Evolutionary conservation across 352 stramenopile genomes (phyloP).

Genomic region (Phytophthora cryptogea): DNA sequence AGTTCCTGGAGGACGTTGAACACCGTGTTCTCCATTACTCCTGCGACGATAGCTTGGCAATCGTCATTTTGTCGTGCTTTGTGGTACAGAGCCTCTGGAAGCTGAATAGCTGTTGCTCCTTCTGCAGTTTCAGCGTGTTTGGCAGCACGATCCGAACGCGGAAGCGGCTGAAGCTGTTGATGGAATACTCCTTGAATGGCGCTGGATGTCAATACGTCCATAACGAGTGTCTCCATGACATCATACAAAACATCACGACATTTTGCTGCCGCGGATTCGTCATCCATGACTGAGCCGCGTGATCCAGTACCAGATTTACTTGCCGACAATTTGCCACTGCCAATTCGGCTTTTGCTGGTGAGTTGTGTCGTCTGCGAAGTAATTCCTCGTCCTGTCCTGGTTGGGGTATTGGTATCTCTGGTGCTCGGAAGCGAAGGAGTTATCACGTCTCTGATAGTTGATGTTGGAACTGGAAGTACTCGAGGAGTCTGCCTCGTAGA

Average conservation of each 20-base stretch:
- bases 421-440: constrained; percentile 12
- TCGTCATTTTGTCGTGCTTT: constrained; percentile 54
- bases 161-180: constrained; percentile 38
- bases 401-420: constrained; percentile 19
- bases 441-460: constrained; percentile 18
- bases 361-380: constrained; percentile 5
- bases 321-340: constrained; percentile 8
- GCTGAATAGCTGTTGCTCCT: constrained; percentile 9
- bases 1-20: constrained; percentile 85
- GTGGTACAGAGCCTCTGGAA: constrained; percentile 21
- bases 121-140: constrained; percentile 18
- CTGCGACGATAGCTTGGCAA: constrained; percentile 63
- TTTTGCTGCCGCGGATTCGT: constrained; percentile 18
- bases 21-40: constrained; percentile 80
- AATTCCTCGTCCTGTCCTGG: constrained; percentile 9
- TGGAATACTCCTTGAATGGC: constrained; percentile 52
- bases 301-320: constrained; percentile 17
- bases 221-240: constrained; percentile 62
- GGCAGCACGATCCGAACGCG: constrained; percentile 31
- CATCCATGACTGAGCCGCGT: constrained; percentile 3
- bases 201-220: constrained; percentile 61
- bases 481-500: constrained; percentile 23
- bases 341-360: constrained; percentile 11
- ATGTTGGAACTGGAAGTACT: constrained; percentile 5
- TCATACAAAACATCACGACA: constrained; percentile 54